phyloP scores from a whole-genome alignment of 179 eudicot genomes.

The Patellifolia procumbens region DNA sequence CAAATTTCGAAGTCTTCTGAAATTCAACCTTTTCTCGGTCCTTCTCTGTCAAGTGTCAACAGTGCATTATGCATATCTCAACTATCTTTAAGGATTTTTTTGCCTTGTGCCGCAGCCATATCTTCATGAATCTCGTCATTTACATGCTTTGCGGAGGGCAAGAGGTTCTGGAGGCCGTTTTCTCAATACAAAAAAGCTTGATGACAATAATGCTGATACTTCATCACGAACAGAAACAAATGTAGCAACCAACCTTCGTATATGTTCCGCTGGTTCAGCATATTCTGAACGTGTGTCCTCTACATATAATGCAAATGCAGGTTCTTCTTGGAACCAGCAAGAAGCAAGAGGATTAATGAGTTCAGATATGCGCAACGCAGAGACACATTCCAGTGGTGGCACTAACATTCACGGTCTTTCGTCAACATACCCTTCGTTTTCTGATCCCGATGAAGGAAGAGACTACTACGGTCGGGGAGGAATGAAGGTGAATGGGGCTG shows the following conservation, averaged over 20 bases:
- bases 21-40: neutral
- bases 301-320: conserved; percentile 15
- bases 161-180: conserved; percentile 44
- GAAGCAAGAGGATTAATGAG: conserved; percentile 18
- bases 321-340: conserved; percentile 26
- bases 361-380: conserved; percentile 17
- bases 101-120: conserved; percentile 33
- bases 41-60: neutral
- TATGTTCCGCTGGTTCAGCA: conserved; percentile 11
- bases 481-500: conserved; percentile 32
- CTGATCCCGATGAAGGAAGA: conserved; percentile 21
- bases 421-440: conserved; percentile 25
- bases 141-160: conserved; percentile 44
- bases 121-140: conserved; percentile 46
- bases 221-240: conserved; percentile 2
- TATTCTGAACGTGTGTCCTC: conserved; percentile 1
- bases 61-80: neutral
- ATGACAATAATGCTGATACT: conserved; percentile 18
- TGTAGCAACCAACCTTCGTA: conserved; percentile 12
- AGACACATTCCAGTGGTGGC: conserved; percentile 19
- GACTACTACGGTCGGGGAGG: conserved; percentile 26
- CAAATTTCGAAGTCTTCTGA: neutral
- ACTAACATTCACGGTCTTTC: conserved; percentile 14
- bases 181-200: conserved; percentile 33
- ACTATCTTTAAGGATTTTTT: neutral